Evolutionary conservation across 1,284 basidiomycete genomes (phyloP).

Genomic region (Marasmius sp.): DNA sequence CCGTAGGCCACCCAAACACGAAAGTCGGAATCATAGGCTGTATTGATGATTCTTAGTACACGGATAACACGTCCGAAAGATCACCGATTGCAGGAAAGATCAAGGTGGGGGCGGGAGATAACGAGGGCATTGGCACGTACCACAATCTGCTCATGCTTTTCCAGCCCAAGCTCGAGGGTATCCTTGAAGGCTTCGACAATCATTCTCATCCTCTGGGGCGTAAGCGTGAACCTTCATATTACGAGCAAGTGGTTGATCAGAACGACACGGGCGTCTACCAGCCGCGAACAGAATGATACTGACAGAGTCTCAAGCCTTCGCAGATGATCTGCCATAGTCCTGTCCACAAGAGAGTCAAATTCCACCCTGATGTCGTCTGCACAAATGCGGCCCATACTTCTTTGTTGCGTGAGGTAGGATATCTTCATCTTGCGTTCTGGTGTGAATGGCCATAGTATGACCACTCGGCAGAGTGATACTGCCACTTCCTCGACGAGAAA

Average conservation of each 20-base stretch:
- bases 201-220: slow-evolving; percentile 93
- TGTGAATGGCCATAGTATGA: slow-evolving; percentile 76
- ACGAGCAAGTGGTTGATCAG: not conserved
- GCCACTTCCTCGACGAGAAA: slow-evolving; percentile 74
- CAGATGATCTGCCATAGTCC: slow-evolving; percentile 88
- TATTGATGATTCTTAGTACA: slow-evolving; percentile 8
- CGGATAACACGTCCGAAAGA: not conserved
- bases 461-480: slow-evolving; percentile 71
- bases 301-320: slow-evolving; percentile 84
- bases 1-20: slow-evolving; percentile 96
- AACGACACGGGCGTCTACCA: not conserved
- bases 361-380: slow-evolving; percentile 11
- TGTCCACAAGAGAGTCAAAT: slow-evolving; percentile 28
- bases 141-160: slow-evolving; percentile 84
- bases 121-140: slow-evolving; percentile 51
- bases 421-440: slow-evolving; percentile 76
- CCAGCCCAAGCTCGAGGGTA: slow-evolving; percentile 83
- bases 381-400: slow-evolving; percentile 44
- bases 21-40: slow-evolving; percentile 95
- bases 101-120: not conserved
- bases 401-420: slow-evolving; percentile 86
- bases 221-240: slow-evolving; percentile 70
- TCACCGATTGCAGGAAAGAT: slow-evolving; percentile 1
- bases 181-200: slow-evolving; percentile 97
- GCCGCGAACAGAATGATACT: slow-evolving; percentile 30